Conservation (phyloP, 2,329 filamentous ascomycete genomes). For the Biscogniauxia marginata region DNA sequence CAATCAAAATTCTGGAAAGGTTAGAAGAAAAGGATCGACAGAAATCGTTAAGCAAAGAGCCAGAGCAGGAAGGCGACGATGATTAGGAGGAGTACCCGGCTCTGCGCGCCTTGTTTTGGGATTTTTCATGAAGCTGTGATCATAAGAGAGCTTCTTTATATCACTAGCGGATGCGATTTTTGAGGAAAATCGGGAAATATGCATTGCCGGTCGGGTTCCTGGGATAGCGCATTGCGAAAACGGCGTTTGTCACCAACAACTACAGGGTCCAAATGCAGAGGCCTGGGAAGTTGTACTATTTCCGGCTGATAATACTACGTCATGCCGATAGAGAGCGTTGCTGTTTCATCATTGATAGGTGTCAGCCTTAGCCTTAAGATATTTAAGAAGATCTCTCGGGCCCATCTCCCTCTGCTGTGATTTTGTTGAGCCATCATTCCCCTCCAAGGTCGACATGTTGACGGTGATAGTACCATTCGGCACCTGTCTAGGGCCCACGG, state of each 20-base stretch:
- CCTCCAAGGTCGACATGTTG: constrained; percentile 38
- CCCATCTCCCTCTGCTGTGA: constrained; percentile 41
- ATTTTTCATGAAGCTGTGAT: neutral
- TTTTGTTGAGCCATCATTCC: constrained; percentile 2
- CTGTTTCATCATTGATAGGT: constrained; percentile 43
- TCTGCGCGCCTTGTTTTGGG: neutral
- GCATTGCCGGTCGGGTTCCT: neutral
- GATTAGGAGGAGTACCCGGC: constrained; percentile 1
- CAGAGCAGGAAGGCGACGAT: constrained; percentile 15
- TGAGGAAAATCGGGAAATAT: neutral
- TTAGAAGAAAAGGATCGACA: constrained; percentile 26
- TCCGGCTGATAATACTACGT: neutral
- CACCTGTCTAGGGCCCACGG: constrained; percentile 68
- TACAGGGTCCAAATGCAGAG: neutral
- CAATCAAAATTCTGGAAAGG: constrained; percentile 28
- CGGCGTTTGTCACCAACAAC: neutral
- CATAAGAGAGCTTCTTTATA: neutral
- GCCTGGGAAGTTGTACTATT: neutral
- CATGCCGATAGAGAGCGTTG: neutral
- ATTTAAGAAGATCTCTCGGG: constrained; percentile 43
- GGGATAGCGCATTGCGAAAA: neutral
- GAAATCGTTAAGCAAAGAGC: constrained; percentile 11
- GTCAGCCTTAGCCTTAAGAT: constrained; percentile 46
- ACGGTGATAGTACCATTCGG: constrained; percentile 55
- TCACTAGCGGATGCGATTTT: neutral